phyloP scores from a whole-genome alignment of 139 green algal genomes.

The Volvox reticuliferus region DNA sequence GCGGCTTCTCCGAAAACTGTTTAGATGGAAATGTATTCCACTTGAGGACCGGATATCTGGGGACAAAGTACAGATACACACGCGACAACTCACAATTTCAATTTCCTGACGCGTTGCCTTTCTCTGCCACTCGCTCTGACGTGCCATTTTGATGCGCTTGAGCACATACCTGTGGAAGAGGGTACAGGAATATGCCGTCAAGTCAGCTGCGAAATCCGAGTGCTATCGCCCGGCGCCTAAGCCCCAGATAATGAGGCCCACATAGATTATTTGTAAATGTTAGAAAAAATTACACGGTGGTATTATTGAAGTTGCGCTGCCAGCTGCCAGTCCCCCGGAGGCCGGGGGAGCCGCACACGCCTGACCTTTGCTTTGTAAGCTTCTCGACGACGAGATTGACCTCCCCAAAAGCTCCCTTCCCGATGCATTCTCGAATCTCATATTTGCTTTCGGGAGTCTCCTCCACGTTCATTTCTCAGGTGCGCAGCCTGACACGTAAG shows the following conservation, averaged over 20 bases:
- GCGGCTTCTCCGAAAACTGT: too few relatives aligned
- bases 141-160: conserved; percentile 69
- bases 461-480: conserved; percentile 1
- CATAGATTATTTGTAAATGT: too few relatives aligned
- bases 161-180: conserved; percentile 63
- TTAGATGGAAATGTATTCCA: too few relatives aligned
- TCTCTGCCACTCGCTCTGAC: conserved; percentile 74
- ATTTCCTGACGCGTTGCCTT: conserved; percentile 66
- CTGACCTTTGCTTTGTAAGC: conserved; percentile 52
- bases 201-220: background rate
- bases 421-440: conserved; percentile 62
- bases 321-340: background rate
- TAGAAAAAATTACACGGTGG: too few relatives aligned
- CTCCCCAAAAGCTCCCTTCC: conserved; percentile 69
- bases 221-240: too few relatives aligned
- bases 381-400: conserved; percentile 61
- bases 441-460: conserved; percentile 50
- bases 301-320: too few relatives aligned
- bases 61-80: background rate
- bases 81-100: conserved; percentile 60
- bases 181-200: background rate
- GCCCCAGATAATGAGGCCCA: too few relatives aligned
- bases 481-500: too few relatives aligned
- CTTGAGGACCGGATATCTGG: too few relatives aligned
- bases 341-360: background rate